Base-by-base conservation (phyloP, 371 early-diverging fungal species). In the Apophysomyces trapeziformis region DNA sequence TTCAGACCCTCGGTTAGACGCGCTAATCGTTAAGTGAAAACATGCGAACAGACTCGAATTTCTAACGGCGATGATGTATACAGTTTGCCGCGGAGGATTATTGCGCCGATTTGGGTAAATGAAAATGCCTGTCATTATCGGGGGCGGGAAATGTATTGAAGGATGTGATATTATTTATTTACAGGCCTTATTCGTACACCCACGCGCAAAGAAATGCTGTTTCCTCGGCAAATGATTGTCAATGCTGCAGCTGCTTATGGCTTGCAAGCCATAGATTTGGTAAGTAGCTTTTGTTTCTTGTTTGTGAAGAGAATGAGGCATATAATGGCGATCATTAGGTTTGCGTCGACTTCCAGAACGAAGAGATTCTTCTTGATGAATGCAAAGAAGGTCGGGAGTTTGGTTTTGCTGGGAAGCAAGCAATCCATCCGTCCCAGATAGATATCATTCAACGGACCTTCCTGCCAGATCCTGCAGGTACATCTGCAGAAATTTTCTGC, bases 81-180 rank as follows among this genome's bases (percentile, higher is more conserved):
- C 77, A 88, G 90, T 94, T 95, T 83, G 96, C 96, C n/a, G 91
- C 95, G 9, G 96, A 97, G 75, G 97, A 97, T 77, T 96, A 91
- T 68, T 93, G 93, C 71, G 95, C 96, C n/a, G 96, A 95, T 73
- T 67, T 90, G 18, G 81, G 76, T 73, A 72, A 47, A 26, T 26
- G 32, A 26, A 26, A 26, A 26, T 26, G 32, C 32, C 3, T 26
- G 32, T 26, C 32, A 26, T 26, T 26, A 26, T 26, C 2, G 3
- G 2, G 32, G 0, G 32, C 3, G 3, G 32, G 32, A 26, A 26
- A 26, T 1, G 2, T 26, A 26, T 26, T 26, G 32, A 26, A 26
- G 2, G 32, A 2, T 26, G 32, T 26, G 32, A 50, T n/a, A 36
- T 35, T 12, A 21, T 6, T 18, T 1, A 14, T 21, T 21, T 18